These are phyloP conservation scores for Lumnitzera racemosa DNA, from an alignment of 345 rosid genomes.

Conservation along the genomic window DNA sequence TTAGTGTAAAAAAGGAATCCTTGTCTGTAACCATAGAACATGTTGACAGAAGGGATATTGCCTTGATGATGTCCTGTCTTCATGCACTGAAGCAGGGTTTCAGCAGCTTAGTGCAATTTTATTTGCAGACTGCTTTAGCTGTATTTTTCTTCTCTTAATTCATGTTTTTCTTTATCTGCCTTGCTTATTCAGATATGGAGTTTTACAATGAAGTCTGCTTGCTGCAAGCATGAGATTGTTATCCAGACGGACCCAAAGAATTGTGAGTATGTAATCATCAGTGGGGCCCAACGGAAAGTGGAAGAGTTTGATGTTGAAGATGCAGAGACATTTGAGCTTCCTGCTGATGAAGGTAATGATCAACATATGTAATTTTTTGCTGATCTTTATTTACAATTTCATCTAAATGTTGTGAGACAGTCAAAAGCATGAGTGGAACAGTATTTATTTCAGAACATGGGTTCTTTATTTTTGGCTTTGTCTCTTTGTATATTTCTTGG, in stretches of 20 bases:
- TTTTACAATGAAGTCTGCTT: conserved; percentile 90
- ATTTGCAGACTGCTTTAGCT: not conserved
- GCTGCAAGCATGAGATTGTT: conserved; percentile 87
- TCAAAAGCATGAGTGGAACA: not conserved
- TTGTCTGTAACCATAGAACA: too few relatives aligned
- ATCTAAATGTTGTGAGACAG: not conserved
- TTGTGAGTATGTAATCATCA: conserved; percentile 80
- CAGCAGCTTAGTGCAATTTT: not conserved
- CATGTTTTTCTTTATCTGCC: not conserved
- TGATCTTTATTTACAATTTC: not conserved
- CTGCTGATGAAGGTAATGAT: conserved; percentile 80
- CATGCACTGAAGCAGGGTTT: not conserved
- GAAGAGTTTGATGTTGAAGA: conserved; percentile 90
- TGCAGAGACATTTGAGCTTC: conserved; percentile 87
- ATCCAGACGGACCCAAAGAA: conserved; percentile 97
- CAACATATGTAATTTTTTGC: not conserved
- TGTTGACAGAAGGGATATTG: too few relatives aligned
- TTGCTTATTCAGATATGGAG: conserved; percentile 76
- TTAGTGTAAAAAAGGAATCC: too few relatives aligned
- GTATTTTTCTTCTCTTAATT: not conserved
- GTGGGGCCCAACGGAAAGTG: conserved; percentile 81
- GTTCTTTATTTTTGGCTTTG: not conserved
- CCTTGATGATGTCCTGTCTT: too few relatives aligned
- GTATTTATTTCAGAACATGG: not conserved
- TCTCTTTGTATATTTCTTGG: not conserved